Percentiles rank a stretch among this genome's conserved stretches.
Conservation (phyloP, 257 asterid genomes). For the Rauvolfia tetraphylla region DNA sequence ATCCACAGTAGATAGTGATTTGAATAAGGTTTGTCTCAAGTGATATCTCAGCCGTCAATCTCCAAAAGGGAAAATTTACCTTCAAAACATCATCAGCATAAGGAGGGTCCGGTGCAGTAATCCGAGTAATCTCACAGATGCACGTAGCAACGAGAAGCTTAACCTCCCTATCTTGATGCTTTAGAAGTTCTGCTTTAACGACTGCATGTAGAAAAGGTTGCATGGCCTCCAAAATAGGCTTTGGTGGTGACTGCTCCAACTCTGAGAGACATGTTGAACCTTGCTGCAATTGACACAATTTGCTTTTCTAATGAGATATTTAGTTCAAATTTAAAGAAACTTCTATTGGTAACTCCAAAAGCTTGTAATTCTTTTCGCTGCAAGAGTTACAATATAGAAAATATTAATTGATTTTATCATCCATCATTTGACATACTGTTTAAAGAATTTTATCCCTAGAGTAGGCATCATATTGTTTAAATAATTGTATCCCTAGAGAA, state of each 20-base stretch:
- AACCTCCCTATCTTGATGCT: constrained; percentile 92
- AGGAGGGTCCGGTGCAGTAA: constrained; percentile 97
- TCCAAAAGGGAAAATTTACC: constrained; percentile 40
- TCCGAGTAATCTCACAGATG: constrained; percentile 92
- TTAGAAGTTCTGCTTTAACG: constrained; percentile 78
- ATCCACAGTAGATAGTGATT: constrained; percentile 7
- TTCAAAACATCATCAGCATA: constrained; percentile 76
- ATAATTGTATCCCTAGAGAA: too few species aligned
- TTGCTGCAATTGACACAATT: constrained; percentile 58
- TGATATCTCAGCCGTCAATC: neutral
- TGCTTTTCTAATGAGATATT: neutral
- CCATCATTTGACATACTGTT: too few species aligned
- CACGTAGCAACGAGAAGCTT: constrained; percentile 92
- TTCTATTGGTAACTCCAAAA: neutral
- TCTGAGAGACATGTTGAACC: constrained; percentile 76
- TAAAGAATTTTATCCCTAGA: neutral
- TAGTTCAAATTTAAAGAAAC: neutral
- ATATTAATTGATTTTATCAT: neutral
- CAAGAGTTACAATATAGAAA: neutral
- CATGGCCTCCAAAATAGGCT: constrained; percentile 70
- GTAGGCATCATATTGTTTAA: too few species aligned
- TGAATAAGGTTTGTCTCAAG: neutral
- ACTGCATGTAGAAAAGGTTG: constrained; percentile 72
- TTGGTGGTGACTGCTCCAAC: constrained; percentile 87
- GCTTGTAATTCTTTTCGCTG: neutral